Evolutionary conservation across 1,284 basidiomycete genomes (phyloP).

Genomic region (Testicularia cyperi): DNA sequence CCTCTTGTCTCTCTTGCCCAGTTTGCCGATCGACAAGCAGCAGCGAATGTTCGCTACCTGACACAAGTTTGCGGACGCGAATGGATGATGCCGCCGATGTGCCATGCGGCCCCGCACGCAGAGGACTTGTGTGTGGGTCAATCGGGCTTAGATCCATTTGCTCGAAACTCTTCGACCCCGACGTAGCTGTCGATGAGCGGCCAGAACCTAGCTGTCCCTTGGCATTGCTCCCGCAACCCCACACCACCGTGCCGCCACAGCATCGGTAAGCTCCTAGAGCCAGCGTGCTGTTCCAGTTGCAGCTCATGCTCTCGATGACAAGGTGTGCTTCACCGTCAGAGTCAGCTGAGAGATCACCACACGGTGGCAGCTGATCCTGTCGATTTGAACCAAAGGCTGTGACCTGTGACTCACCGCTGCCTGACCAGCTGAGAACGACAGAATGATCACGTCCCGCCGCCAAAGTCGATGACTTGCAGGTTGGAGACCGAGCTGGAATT

Average conservation of each 20-base stretch:
- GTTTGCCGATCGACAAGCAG: conserved; percentile 4
- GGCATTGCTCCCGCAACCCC: conserved; percentile 24
- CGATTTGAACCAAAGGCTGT: conserved; percentile 14
- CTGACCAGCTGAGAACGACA: conserved; percentile 4
- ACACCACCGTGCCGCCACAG: not conserved
- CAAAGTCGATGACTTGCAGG: too few species aligned
- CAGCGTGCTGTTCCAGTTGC: conserved; percentile 37
- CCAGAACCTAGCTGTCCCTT: conserved; percentile 23
- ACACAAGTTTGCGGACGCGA: conserved; percentile 15
- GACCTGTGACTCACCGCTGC: not conserved
- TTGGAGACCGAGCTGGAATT: too few species aligned
- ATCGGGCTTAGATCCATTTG: too few species aligned
- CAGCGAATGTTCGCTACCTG: conserved; percentile 40
- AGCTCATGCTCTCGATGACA: conserved; percentile 11
- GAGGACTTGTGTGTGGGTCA: too few species aligned
- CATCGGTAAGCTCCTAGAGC: not conserved
- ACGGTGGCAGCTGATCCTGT: conserved; percentile 9
- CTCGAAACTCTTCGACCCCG: too few species aligned
- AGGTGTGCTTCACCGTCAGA: not conserved
- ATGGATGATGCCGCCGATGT: not conserved
- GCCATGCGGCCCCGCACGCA: not conserved
- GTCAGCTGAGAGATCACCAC: not conserved
- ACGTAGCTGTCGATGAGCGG: too few species aligned
- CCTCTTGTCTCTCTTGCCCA: too few species aligned
- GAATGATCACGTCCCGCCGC: conserved; percentile 26